Percentiles rank a stretch among this genome's conserved stretches.
Evolutionary conservation across 352 stramenopile genomes (phyloP).

Genomic region (Phytophthora europaea): DNA sequence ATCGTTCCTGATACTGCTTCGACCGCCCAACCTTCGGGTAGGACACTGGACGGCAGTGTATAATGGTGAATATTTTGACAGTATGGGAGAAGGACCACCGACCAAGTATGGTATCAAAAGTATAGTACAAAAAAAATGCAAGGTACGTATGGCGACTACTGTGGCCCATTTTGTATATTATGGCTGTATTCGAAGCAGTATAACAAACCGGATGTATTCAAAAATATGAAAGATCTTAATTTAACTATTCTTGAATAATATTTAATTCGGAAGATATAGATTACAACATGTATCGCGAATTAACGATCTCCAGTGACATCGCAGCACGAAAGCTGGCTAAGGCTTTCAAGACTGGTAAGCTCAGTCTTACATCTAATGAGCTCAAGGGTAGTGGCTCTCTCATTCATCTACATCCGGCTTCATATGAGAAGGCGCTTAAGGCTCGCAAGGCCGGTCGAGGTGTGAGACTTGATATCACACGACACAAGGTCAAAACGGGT

Average conservation of each 20-base stretch:
- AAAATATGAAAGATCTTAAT: not conserved
- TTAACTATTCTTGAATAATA: too few relatives aligned
- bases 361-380: not conserved
- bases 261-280: too few relatives aligned
- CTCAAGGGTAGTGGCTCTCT: not conserved
- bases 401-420: not conserved
- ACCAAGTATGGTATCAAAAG: not conserved
- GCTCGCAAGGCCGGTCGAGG: not conserved
- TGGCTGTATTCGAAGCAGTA: constrained; percentile 14
- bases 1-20: not conserved
- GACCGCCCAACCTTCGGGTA: not conserved
- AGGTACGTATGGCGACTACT: constrained; percentile 1
- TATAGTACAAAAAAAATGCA: constrained; percentile 21
- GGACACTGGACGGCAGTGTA: not conserved
- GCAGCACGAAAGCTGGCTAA: too few relatives aligned
- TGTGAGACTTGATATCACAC: too few relatives aligned
- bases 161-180: not conserved
- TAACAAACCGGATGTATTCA: too few relatives aligned
- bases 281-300: too few relatives aligned
- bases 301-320: too few relatives aligned
- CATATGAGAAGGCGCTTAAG: not conserved
- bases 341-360: not conserved
- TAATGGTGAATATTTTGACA: not conserved
- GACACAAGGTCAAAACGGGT: not conserved
- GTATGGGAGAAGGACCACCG: not conserved